These are phyloP conservation scores for Corynascus novoguineensis DNA, from an alignment of 495 filamentous ascomycete species.

Conservation along the genomic window DNA sequence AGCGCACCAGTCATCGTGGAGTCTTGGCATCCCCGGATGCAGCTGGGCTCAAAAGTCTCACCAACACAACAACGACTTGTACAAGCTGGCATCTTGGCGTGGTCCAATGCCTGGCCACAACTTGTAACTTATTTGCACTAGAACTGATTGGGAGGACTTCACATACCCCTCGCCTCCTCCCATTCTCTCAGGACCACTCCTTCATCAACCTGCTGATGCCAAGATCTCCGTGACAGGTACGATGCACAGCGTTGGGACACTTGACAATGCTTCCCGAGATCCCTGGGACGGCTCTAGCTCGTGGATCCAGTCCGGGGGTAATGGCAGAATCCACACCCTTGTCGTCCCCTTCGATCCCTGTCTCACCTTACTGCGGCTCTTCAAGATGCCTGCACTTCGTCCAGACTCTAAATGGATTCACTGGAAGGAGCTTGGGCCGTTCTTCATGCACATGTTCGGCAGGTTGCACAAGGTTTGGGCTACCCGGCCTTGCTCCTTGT, in stretches of 20 bases:
- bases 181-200: slow-evolving; percentile 9
- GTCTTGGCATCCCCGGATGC: too few relatives aligned
- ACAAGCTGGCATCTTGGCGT: too few relatives aligned
- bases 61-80: too few relatives aligned
- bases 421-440: slow-evolving; percentile 18
- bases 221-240: slow-evolving; percentile 10
- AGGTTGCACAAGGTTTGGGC: slow-evolving; percentile 19
- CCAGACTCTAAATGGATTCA: slow-evolving; percentile 21
- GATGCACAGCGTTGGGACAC: slow-evolving; percentile 13
- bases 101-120: too few relatives aligned
- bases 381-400: slow-evolving; percentile 6
- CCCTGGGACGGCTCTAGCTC: slow-evolving; percentile 19
- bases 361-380: slow-evolving; percentile 11
- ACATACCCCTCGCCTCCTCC: neutral
- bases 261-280: slow-evolving; percentile 13
- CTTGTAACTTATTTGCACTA: too few relatives aligned
- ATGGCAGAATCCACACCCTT: slow-evolving; percentile 20
- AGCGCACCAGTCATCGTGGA: too few relatives aligned
- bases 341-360: slow-evolving; percentile 11
- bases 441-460: slow-evolving; percentile 26
- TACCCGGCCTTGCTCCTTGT: slow-evolving; percentile 33
- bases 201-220: too few relatives aligned
- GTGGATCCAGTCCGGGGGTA: slow-evolving; percentile 19
- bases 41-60: neutral
- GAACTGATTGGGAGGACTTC: neutral